Evolutionary conservation across 208 protist genomes (phyloP), one percentile per base, ranked within the genome.

Genomic region (Crithidia sp.): DNA sequence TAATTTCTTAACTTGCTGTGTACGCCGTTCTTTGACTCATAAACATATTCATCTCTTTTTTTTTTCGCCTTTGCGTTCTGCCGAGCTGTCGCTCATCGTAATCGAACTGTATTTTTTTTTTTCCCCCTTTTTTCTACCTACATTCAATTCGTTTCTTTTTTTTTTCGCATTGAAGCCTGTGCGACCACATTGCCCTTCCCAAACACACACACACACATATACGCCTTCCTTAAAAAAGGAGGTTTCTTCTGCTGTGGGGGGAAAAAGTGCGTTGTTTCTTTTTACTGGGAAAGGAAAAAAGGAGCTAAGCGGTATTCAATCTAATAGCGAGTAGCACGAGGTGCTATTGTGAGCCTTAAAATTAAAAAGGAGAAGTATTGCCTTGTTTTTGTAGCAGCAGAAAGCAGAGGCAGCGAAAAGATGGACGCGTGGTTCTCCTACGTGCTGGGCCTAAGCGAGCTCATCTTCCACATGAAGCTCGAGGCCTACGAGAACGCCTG

Each of bases 401-500:
- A 28, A 28, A 28, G 28, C 28, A 28, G 28, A 28, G 1, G 28
- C 28, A 28, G 28, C 28, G 28, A 16, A 4, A 19, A 28, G 39
- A 80, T 90, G 78, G 72, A 93, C 60, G 49, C 68, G 3, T 93
- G 86, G 86, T 89, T 93, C 45, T 47, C 80, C 36, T 85, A 88
- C 50, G 81, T 77, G 14, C 65, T 84, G 10, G 59, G 52, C 13
- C 44, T 88, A 7, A 84, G 76, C 55, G 85, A 83, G 66, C 61
- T 83, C 16, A 57, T 93, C 50, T 88, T 84, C 66, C 69, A 74
- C 43, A 82, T 80, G 72, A 93, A 93, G 69, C 71, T 91, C 16
- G 56, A 65, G n/a, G 60, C 84, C 47, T 93, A 93, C 67, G 85
- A 79, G 55, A 77, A 81, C 9, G 74, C 78, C n/a, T 89, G 82